These are phyloP conservation scores for Serendipita sp. DNA, from an alignment of 768 basidiomycete genomes.

Conservation along the genomic window DNA sequence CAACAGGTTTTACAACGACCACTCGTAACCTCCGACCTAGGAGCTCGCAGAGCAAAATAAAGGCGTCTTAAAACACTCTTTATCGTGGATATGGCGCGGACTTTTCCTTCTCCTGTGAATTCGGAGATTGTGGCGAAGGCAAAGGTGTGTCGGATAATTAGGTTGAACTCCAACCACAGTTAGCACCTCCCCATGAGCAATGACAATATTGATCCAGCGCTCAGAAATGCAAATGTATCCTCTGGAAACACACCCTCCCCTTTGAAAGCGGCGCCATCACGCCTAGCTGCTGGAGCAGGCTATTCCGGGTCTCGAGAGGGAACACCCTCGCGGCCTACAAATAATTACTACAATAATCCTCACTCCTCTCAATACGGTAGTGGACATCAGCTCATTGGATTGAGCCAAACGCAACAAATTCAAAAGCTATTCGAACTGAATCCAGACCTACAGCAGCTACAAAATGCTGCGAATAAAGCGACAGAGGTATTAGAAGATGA, in stretches of 20 bases:
- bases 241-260: neutral
- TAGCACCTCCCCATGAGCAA: neutral
- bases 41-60: too few species aligned
- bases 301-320: neutral
- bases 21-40: too few species aligned
- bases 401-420: conserved; percentile 2
- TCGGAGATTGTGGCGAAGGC: too few species aligned
- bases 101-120: too few species aligned
- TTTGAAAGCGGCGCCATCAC: neutral
- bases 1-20: too few species aligned
- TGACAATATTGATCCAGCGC: neutral
- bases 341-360: neutral
- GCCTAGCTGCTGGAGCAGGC: neutral
- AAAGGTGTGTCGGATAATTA: too few species aligned
- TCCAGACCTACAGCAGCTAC: neutral
- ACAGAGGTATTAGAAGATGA: conserved; percentile 13
- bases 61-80: too few species aligned
- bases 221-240: neutral
- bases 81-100: too few species aligned
- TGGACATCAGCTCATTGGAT: neutral
- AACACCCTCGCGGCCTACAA: neutral
- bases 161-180: neutral
- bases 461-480: conserved; percentile 7
- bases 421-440: conserved; percentile 4
- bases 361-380: neutral